Evolutionary conservation across 2,329 filamentous ascomycete species (phyloP).

Genomic region (Epichloe sibirici): DNA sequence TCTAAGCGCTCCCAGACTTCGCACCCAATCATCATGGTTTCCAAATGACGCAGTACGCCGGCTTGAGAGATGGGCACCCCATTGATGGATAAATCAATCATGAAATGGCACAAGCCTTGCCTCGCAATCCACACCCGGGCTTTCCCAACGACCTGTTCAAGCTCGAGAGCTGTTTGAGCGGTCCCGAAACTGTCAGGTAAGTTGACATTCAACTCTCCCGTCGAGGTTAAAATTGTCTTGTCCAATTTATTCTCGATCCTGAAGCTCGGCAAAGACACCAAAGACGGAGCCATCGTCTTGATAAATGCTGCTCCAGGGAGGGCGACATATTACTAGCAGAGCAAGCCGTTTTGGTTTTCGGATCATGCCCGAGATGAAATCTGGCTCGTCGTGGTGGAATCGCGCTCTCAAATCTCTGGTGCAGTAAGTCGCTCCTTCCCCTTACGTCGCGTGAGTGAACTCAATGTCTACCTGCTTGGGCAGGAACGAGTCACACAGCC

Average conservation of each 20-base stretch:
- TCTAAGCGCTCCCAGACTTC: conserved; percentile 21
- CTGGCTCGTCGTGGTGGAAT: too few species aligned
- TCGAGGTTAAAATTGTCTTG: conserved; percentile 14
- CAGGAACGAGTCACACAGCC: background rate
- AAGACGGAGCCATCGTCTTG: conserved; percentile 6
- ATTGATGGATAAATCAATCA: conserved; percentile 14
- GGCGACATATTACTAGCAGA: background rate
- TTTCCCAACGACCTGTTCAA: conserved; percentile 12
- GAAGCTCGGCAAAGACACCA: conserved; percentile 15
- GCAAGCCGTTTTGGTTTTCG: background rate
- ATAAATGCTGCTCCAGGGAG: background rate
- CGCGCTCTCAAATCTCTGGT: background rate
- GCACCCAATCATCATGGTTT: conserved; percentile 12
- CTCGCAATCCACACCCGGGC: conserved; percentile 22
- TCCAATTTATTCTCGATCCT: conserved; percentile 11
- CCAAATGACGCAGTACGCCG: conserved; percentile 7
- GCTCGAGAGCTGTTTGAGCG: conserved; percentile 12
- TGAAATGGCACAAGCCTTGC: conserved; percentile 17
- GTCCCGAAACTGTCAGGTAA: conserved; percentile 9
- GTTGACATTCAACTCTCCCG: conserved; percentile 16
- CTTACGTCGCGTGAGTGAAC: background rate
- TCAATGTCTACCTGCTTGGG: background rate
- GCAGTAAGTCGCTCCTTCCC: background rate
- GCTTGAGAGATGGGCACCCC: conserved; percentile 9
- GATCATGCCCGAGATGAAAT: background rate